Conservation (phyloP, 2,329 filamentous ascomycete genomes). For the Neonectria coccinea region DNA sequence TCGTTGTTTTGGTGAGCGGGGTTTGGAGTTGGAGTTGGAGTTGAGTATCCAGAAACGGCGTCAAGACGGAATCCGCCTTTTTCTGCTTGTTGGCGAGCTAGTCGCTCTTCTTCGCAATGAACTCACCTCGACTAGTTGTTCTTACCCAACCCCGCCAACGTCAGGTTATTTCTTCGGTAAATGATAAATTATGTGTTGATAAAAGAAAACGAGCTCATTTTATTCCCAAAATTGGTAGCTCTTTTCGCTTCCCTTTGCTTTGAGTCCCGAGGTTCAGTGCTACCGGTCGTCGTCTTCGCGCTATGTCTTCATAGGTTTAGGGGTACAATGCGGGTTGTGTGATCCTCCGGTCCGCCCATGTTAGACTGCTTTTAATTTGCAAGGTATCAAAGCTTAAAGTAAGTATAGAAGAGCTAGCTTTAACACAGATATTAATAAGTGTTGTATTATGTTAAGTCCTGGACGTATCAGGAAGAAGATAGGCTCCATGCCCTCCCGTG, state of each 20-base stretch:
- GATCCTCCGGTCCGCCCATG: not conserved
- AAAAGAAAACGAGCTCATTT: too few species aligned
- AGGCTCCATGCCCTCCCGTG: too few species aligned
- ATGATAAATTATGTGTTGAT: not conserved
- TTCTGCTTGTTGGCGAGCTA: not conserved
- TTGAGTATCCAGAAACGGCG: not conserved
- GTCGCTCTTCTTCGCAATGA: too few species aligned
- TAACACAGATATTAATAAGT: not conserved
- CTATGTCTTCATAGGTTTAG: not conserved
- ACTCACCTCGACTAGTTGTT: not conserved
- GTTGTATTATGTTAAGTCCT: not conserved
- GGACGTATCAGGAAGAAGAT: too few species aligned
- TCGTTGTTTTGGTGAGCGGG: not conserved
- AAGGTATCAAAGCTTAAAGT: not conserved
- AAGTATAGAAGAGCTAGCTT: too few species aligned
- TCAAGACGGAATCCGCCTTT: not conserved
- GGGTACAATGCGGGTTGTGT: not conserved
- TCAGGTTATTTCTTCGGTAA: not conserved
- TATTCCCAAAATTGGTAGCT: too few species aligned
- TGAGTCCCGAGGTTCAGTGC: not conserved
- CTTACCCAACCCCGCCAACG: not conserved
- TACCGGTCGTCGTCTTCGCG: not conserved
- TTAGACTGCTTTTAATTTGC: not conserved
- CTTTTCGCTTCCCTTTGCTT: too few species aligned
- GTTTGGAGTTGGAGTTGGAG: not conserved